phyloP scores from a whole-genome alignment of 176 grass and related monocot species.

The Musa itinerans region DNA sequence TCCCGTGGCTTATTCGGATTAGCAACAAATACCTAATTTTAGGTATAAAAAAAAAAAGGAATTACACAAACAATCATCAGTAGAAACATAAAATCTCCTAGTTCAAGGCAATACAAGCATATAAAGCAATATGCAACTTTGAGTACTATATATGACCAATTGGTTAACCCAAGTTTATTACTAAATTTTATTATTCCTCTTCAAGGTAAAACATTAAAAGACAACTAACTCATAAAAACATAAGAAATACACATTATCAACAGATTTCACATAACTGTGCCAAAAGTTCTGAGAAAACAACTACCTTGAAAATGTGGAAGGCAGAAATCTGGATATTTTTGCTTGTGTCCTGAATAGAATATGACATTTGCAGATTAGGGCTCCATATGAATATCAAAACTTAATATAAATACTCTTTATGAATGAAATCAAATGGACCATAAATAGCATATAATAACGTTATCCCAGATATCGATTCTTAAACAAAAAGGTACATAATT shows the following conservation, averaged over 20 bases:
- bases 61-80: slow-evolving; percentile 17
- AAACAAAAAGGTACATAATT: too few species aligned
- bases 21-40: slow-evolving; percentile 78
- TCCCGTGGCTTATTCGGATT: slow-evolving; percentile 86
- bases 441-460: too few species aligned
- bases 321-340: slow-evolving; percentile 97
- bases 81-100: not conserved
- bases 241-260: too few species aligned
- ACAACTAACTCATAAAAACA: too few species aligned
- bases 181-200: too few species aligned
- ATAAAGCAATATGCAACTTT: not conserved
- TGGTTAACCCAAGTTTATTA: too few species aligned
- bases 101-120: not conserved
- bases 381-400: not conserved
- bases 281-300: slow-evolving; percentile 1
- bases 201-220: too few species aligned
- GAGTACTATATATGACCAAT: too few species aligned
- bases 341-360: slow-evolving; percentile 75
- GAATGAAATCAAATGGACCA: too few species aligned
- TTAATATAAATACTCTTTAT: too few species aligned
- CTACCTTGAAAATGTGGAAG: slow-evolving; percentile 95
- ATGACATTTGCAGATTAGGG: not conserved
- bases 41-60: slow-evolving; percentile 8
- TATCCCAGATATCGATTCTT: too few species aligned
- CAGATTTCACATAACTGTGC: too few species aligned